Evolutionary conservation across 768 basidiomycete species (phyloP).

Genomic region (Tulasnella sp.): DNA sequence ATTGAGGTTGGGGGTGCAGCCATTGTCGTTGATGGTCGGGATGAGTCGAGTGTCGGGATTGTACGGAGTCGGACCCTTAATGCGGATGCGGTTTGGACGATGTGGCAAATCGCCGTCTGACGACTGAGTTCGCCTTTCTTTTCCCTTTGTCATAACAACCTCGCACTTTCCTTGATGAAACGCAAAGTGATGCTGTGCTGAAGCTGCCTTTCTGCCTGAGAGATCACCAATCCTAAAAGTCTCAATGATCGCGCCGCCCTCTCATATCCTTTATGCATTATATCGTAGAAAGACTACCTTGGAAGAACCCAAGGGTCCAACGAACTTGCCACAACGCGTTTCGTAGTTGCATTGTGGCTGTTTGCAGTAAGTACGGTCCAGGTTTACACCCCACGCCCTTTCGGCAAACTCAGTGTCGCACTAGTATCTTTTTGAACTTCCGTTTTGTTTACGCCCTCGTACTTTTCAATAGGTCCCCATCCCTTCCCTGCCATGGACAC

Average conservation of each 20-base stretch:
- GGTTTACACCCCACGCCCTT: too few species aligned
- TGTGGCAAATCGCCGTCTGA: slow-evolving; percentile 12
- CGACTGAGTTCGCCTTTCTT: slow-evolving; percentile 2
- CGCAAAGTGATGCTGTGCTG: slow-evolving; percentile 2
- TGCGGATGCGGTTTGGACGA: neutral
- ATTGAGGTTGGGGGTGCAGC: neutral
- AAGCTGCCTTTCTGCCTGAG: slow-evolving; percentile 10
- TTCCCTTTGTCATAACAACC: slow-evolving; percentile 7
- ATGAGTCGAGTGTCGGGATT: slow-evolving; percentile 1
- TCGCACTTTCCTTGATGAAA: neutral
- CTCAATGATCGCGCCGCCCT: too few species aligned
- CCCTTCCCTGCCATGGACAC: too few species aligned
- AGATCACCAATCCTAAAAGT: too few species aligned
- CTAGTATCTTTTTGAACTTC: slow-evolving; percentile 9
- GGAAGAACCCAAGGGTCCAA: neutral
- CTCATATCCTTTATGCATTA: slow-evolving; percentile 3
- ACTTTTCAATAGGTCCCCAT: too few species aligned
- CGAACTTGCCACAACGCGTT: slow-evolving; percentile 1
- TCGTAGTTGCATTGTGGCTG: slow-evolving; percentile 9
- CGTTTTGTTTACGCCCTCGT: too few species aligned
- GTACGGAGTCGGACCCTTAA: slow-evolving; percentile 5
- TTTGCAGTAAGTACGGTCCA: slow-evolving; percentile 4
- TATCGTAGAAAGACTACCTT: neutral
- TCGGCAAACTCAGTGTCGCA: slow-evolving; percentile 13
- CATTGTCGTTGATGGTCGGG: slow-evolving; percentile 1